Percentiles rank a stretch among this genome's conserved stretches.
Conservation (phyloP, 495 filamentous ascomycete species). For the Podospora pseudopauciseta region DNA sequence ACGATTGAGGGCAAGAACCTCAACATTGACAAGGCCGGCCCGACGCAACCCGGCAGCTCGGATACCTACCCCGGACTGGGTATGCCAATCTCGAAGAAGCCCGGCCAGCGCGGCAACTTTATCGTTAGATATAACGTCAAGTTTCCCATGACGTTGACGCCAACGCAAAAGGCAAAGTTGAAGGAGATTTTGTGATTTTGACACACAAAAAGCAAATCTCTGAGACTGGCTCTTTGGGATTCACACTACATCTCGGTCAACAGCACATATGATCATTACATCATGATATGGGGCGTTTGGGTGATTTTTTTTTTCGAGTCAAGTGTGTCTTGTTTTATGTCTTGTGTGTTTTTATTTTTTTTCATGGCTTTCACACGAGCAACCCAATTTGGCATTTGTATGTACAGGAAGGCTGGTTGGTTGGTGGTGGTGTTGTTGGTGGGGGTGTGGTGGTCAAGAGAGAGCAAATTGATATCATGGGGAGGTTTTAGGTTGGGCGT, state of each 20-base stretch:
- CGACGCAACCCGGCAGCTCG: constrained; percentile 74
- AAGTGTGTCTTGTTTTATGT: not conserved
- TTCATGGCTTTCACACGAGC: not conserved
- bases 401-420: not conserved
- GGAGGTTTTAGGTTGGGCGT: not conserved
- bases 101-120: constrained; percentile 76
- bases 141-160: constrained; percentile 74
- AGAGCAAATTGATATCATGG: not conserved
- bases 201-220: not conserved
- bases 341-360: not conserved
- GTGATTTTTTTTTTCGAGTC: not conserved
- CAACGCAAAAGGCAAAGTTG: constrained; percentile 71
- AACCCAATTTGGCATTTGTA: not conserved
- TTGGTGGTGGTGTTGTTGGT: not conserved
- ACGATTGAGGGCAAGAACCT: constrained; percentile 91
- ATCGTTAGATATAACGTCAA: constrained; percentile 87
- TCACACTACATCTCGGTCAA: not conserved
- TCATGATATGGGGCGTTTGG: constrained; percentile 2
- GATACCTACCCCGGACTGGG: constrained; percentile 81
- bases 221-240: not conserved
- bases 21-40: constrained; percentile 69
- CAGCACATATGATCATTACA: constrained; percentile 5
- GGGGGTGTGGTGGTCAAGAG: not conserved
- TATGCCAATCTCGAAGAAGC: constrained; percentile 91
- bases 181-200: constrained; percentile 62